Conservation (phyloP, 768 basidiomycete species). For the Suillus subaureus region DNA sequence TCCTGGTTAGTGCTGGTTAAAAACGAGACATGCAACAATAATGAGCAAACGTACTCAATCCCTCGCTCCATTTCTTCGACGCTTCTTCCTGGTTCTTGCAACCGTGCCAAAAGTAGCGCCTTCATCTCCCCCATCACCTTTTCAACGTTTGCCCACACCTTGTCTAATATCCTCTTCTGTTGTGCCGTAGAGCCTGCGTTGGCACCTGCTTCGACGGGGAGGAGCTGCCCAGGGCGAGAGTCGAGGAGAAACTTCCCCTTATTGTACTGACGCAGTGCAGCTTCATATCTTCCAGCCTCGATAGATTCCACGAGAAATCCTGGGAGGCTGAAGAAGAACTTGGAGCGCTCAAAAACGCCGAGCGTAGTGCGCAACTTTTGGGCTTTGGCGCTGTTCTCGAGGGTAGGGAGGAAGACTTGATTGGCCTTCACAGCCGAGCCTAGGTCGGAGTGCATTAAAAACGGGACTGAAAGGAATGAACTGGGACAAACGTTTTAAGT, state of each 20-base stretch:
- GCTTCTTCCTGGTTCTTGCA: slow-evolving; percentile 77
- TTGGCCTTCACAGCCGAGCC: slow-evolving; percentile 92
- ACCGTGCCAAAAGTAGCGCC: slow-evolving; percentile 68
- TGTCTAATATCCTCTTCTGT: slow-evolving; percentile 91
- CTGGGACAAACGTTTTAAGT: slow-evolving; percentile 72
- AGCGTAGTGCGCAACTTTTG: slow-evolving; percentile 90
- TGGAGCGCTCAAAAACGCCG: slow-evolving; percentile 93
- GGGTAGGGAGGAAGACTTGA: slow-evolving; percentile 92
- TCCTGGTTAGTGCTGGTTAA: slow-evolving; percentile 50
- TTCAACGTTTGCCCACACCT: slow-evolving; percentile 95
- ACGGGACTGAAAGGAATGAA: not conserved
- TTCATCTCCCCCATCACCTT: slow-evolving; percentile 94
- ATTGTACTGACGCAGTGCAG: slow-evolving; percentile 93
- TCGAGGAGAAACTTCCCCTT: slow-evolving; percentile 92
- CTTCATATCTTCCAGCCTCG: slow-evolving; percentile 90
- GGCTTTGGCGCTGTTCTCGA: slow-evolving; percentile 95
- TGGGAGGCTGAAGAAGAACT: slow-evolving; percentile 99
- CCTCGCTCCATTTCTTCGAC: slow-evolving; percentile 97
- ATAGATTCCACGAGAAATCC: slow-evolving; percentile 86
- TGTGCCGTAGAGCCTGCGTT: slow-evolving; percentile 67
- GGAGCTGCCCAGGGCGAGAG: slow-evolving; percentile 83
- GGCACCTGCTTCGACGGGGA: slow-evolving; percentile 67
- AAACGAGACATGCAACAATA: slow-evolving; percentile 1
- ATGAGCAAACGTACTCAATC: slow-evolving; percentile 69
- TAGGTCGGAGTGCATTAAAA: slow-evolving; percentile 33